Base-by-base conservation (phyloP, 2,329 filamentous ascomycete species). In the Neophaeococcomyces aloes region DNA sequence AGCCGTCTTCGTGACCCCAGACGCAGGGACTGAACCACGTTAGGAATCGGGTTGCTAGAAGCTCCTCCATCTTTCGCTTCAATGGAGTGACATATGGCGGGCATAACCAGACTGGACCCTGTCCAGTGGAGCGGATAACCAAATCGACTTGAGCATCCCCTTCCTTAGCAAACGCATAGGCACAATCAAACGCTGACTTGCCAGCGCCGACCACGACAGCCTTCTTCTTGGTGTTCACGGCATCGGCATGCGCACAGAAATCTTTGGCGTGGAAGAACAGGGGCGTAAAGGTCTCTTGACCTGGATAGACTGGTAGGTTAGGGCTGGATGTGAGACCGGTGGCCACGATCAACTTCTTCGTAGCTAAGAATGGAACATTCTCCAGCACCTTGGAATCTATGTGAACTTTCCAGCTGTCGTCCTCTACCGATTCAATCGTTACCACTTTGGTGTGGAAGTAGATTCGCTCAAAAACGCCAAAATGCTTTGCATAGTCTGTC, bases 11-110 rank as follows among this genome's bases (percentile, higher is more conserved):
- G 1, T 69, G 66, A 3, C 78, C 80, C 79, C 81, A 88, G 11
- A 82, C 71, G 56, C 82, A 87, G 0, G 84, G 83, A 40, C 75
- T 79, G 60, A 88, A 78, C 78, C 80, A 86, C 2, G 77, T 82
- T 42, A 87, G 62, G 50, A 83, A 70, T 0, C 83, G 76, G 0
- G 75, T 81, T 25, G 74, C 72, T 3, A 81, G 71, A 3, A 86
- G 69, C 53, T 80, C 76, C 60, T 86, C 81, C 0, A 85, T 63
- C 71, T 75, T 78, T 46, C 71, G 72, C 58, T 79, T 79, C n/a
- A 83, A 56, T 0, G 79, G 79, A 5, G 1, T 80, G 83, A 13
- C 78, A 44, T 76, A 77, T 1, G 73, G 61, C 1, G 75, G 74
- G 0, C 74, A 61, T 59, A 82, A 70, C 68, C 69, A 82, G 0